A percentile compares a stretch with the other conserved stretches of the same genome.
These are phyloP conservation scores for Candida endomychidarum DNA, from an alignment of 805 yeast genomes.

Conservation along the genomic window DNA sequence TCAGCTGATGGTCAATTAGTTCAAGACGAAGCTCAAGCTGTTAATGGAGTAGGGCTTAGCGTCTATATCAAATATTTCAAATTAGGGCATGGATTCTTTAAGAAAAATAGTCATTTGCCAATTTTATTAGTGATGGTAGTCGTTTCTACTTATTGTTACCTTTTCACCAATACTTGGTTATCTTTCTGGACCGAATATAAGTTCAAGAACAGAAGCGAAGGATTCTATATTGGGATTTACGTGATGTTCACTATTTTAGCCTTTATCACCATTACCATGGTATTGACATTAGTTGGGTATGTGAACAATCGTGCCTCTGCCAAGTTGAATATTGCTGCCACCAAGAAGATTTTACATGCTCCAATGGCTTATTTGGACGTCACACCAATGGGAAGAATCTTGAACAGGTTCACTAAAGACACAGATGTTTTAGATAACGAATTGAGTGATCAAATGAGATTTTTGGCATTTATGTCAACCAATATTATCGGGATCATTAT, in stretches of 20 bases:
- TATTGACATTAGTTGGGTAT: slow-evolving; percentile 49
- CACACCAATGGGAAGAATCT: slow-evolving; percentile 83
- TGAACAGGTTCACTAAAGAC: slow-evolving; percentile 86
- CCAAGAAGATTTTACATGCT: slow-evolving; percentile 60
- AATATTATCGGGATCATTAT: slow-evolving; percentile 56
- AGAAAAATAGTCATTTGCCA: slow-evolving; percentile 22
- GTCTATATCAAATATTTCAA: slow-evolving; percentile 53
- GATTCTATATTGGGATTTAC: slow-evolving; percentile 73
- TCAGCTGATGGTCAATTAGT: slow-evolving; percentile 26
- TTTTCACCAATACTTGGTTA: slow-evolving; percentile 74
- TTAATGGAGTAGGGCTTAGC: slow-evolving; percentile 47
- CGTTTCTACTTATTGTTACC: slow-evolving; percentile 46
- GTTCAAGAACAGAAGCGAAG: slow-evolving; percentile 46
- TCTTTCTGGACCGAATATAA: slow-evolving; percentile 73
- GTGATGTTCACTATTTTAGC: slow-evolving; percentile 58
- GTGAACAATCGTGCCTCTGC: slow-evolving; percentile 52
- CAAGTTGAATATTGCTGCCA: slow-evolving; percentile 60
- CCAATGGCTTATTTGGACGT: slow-evolving; percentile 85
- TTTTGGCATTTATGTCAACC: slow-evolving; percentile 53
- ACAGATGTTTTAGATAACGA: slow-evolving; percentile 83
- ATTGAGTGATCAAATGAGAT: slow-evolving; percentile 65
- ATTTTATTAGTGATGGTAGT: slow-evolving; percentile 19
- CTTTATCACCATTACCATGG: slow-evolving; percentile 41
- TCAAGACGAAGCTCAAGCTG: slow-evolving; percentile 57
- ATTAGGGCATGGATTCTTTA: slow-evolving; percentile 55